Base-by-base conservation (phyloP, 805 yeast species). In the Tetrapisispora arboricola region DNA sequence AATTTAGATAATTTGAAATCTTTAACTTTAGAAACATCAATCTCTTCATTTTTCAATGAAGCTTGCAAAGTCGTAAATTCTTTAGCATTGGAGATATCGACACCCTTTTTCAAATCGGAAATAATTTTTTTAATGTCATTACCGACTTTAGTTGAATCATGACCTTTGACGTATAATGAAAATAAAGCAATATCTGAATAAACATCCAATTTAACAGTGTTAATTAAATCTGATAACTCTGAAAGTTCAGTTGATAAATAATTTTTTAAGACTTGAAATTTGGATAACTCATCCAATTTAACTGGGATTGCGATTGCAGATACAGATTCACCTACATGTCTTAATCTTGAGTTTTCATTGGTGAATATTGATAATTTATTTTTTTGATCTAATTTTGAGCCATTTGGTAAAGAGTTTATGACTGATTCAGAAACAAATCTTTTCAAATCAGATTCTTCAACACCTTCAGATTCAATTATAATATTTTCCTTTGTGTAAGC, bases 301-400 rank as follows among this genome's bases (percentile, higher is more conserved):
- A 82, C 73, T 51, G 97, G 95, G 50, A 85, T 71, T 60, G 92
- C 94, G 55, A 92, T 70, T 42, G 79, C 79, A 41, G 88, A 90
- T 49, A 77, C 75, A 45, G 87, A 78, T 44, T 70, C 70, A 49
- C 84, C 85, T 6, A 12, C 28, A 38, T 70, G 64, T 69, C 85
- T 76, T 48, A 75, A 61, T 73, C 87, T 79, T 24, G 37, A 34
- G 63, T 79, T 77, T 61, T 72, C 82, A 60, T 72, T 81, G 51
- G 92, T 94, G 45, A 68, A 64, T 67, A 60, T 74, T 47, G 72
- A 56, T 55, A 70, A 63, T 50, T 75, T 63, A 17, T 75, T 62
- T 16, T 10, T 4, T 22, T 42, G 24, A 38, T 66, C 54, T 27
- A 70, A 48, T 16, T 61, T 34, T 42, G 76, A 46, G 49, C 88